These are phyloP conservation scores for Scedosporium dehoogii DNA, from an alignment of 2,329 filamentous ascomycete genomes.

Conservation along the genomic window DNA sequence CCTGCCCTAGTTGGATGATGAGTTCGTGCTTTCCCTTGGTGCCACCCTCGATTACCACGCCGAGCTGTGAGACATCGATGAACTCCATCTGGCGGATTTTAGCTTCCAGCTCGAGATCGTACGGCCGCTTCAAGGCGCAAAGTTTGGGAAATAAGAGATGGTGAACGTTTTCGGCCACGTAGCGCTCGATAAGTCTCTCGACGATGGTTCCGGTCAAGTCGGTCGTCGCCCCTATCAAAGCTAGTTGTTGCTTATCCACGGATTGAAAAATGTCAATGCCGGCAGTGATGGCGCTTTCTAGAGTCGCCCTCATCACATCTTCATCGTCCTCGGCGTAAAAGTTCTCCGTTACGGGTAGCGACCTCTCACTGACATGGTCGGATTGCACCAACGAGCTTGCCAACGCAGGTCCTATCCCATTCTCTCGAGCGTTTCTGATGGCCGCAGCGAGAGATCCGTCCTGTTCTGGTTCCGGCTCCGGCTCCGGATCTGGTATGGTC, in stretches of 20 bases:
- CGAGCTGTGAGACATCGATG: slow-evolving; percentile 90
- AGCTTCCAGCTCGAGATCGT: slow-evolving; percentile 79
- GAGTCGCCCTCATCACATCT: slow-evolving; percentile 73
- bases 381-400: slow-evolving; percentile 10
- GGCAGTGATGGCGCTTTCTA: slow-evolving; percentile 85
- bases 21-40: slow-evolving; percentile 72
- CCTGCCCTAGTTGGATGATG: slow-evolving; percentile 62
- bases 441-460: slow-evolving; percentile 46
- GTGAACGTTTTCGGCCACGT: slow-evolving; percentile 88
- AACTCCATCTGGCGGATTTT: slow-evolving; percentile 90
- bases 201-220: slow-evolving; percentile 87
- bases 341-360: slow-evolving; percentile 44
- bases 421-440: slow-evolving; percentile 44
- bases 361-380: background rate
- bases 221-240: slow-evolving; percentile 81
- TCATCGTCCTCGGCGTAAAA: slow-evolving; percentile 84
- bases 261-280: slow-evolving; percentile 94
- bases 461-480: slow-evolving; percentile 38
- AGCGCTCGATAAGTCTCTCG: slow-evolving; percentile 88
- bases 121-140: slow-evolving; percentile 64
- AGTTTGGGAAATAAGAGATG: slow-evolving; percentile 79
- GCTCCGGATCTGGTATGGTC: slow-evolving; percentile 39
- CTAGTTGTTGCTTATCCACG: slow-evolving; percentile 92
- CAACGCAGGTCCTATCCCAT: slow-evolving; percentile 28
- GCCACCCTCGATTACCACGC: slow-evolving; percentile 74